phyloP scores from a whole-genome alignment of 2,329 filamentous ascomycete species.

The Hypoxylon sp. region DNA sequence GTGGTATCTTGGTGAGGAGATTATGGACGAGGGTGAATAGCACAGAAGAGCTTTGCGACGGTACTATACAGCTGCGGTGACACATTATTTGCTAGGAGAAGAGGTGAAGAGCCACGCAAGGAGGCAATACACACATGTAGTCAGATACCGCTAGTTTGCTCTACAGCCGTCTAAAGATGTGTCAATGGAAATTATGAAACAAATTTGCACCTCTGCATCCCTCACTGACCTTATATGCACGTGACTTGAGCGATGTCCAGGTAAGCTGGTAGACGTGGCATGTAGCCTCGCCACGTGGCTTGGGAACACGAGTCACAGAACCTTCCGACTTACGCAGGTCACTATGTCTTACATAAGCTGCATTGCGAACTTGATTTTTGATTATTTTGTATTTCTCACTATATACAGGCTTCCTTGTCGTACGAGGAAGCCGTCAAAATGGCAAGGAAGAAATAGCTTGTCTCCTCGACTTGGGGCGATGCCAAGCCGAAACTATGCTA shows the following conservation, averaged over 20 bases:
- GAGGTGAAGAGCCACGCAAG: conserved; percentile 4
- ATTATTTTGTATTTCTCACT: conserved; percentile 6
- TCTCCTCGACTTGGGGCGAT: neutral
- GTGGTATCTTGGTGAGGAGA: conserved; percentile 9
- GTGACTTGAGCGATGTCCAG: conserved; percentile 16
- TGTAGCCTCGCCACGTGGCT: conserved; percentile 33
- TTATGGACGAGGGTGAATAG: neutral
- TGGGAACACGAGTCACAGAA: neutral
- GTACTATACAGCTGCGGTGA: neutral
- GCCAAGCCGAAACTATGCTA: neutral
- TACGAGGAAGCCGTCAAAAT: neutral
- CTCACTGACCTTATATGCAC: conserved; percentile 1
- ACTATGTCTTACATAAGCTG: neutral
- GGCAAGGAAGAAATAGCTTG: neutral
- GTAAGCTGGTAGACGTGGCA: conserved; percentile 25
- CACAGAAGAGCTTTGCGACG: neutral
- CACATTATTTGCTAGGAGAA: conserved; percentile 2
- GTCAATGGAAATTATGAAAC: conserved; percentile 28
- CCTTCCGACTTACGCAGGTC: conserved; percentile 10
- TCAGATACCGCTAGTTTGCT: conserved; percentile 12
- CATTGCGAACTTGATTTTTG: neutral
- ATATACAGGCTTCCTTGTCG: neutral
- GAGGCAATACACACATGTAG: conserved; percentile 3
- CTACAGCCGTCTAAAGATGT: neutral
- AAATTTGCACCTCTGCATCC: neutral